Conservation (phyloP, 2,329 filamentous ascomycete species). For the Microsporum canis region DNA sequence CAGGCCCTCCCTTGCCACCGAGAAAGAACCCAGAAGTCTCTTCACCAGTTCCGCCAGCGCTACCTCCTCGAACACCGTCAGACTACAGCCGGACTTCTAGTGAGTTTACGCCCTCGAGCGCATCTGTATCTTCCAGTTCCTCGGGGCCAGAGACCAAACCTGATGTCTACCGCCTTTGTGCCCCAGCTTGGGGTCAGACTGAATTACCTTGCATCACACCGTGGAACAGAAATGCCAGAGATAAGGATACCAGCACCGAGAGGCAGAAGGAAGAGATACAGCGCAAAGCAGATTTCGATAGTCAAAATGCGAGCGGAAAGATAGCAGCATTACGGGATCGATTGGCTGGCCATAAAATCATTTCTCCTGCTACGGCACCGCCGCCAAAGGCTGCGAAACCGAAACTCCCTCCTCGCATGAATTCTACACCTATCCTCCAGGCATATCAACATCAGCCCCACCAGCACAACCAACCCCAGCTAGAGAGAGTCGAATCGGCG, state of each 20-base stretch:
- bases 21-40: constrained; percentile 22
- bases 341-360: background rate
- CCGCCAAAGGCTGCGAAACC: background rate
- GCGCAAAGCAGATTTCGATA: background rate
- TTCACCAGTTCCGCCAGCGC: constrained; percentile 16
- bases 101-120: constrained; percentile 34
- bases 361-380: background rate
- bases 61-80: constrained; percentile 37
- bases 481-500: background rate
- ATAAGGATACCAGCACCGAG: constrained; percentile 18
- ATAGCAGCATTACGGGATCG: constrained; percentile 2
- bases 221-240: constrained; percentile 27
- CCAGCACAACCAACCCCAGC: background rate
- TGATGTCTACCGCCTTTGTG: constrained; percentile 32
- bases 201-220: constrained; percentile 44
- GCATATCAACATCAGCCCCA: background rate
- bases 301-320: background rate
- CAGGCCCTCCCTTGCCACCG: constrained; percentile 37
- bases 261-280: constrained; percentile 11
- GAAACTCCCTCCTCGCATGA: background rate
- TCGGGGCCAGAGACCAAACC: constrained; percentile 15
- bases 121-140: constrained; percentile 33
- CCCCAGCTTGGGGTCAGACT: constrained; percentile 47
- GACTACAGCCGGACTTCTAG: constrained; percentile 38
- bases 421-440: background rate